Percentiles rank a stretch among this genome's conserved stretches.
Evolutionary conservation across 2,329 filamentous ascomycete genomes (phyloP).

Genomic region (Penicillium rolfsii): DNA sequence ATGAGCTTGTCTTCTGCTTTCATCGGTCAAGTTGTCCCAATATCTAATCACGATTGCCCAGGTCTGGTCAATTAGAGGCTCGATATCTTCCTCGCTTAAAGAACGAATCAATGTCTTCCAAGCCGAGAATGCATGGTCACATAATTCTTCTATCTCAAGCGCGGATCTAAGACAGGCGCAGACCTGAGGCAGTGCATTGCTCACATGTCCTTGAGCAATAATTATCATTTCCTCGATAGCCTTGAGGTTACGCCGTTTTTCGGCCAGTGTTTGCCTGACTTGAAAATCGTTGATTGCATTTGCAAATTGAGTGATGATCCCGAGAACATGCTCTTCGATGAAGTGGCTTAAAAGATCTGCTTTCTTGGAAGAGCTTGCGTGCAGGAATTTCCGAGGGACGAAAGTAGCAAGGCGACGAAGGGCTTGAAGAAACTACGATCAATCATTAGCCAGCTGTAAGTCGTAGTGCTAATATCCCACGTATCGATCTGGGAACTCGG

Average conservation of each 20-base stretch:
- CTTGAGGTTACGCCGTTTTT: slow-evolving; percentile 76
- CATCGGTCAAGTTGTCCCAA: slow-evolving; percentile 69
- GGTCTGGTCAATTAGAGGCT: slow-evolving; percentile 80
- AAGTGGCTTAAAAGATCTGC: slow-evolving; percentile 70
- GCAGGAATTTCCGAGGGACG: slow-evolving; percentile 53
- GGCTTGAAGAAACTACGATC: slow-evolving; percentile 52
- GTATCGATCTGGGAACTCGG: background rate
- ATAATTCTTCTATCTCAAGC: slow-evolving; percentile 72
- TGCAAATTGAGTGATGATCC: slow-evolving; percentile 81
- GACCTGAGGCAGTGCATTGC: slow-evolving; percentile 83
- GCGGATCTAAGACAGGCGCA: slow-evolving; percentile 84
- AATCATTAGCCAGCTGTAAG: background rate
- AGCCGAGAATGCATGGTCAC: slow-evolving; percentile 76
- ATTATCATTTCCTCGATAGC: slow-evolving; percentile 88
- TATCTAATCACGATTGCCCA: slow-evolving; percentile 84
- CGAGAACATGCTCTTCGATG: slow-evolving; percentile 80
- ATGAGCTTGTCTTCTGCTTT: slow-evolving; percentile 63
- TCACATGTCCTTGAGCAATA: slow-evolving; percentile 72
- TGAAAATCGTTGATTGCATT: slow-evolving; percentile 73
- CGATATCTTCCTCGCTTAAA: slow-evolving; percentile 77
- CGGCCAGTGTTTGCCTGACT: slow-evolving; percentile 60
- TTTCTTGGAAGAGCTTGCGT: slow-evolving; percentile 52
- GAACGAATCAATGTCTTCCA: slow-evolving; percentile 79
- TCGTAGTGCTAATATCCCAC: background rate
- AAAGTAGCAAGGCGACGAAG: slow-evolving; percentile 56